Evolutionary conservation across 148 eudicot species (phyloP), one percentile per base, ranked within the genome.

Genomic region (Fagopyrum tataricum): DNA sequence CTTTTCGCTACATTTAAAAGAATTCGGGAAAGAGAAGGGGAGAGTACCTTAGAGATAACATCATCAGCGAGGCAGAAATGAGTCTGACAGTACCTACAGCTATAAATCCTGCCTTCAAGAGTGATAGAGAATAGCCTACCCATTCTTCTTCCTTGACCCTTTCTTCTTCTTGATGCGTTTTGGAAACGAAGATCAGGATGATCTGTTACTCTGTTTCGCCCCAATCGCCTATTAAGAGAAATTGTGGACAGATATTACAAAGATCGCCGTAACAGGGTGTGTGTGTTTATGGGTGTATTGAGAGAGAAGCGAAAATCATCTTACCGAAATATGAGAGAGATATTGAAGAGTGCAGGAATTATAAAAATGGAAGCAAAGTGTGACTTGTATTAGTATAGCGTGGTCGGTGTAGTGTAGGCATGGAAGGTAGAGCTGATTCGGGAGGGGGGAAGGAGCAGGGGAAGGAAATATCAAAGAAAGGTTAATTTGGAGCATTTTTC

Each of bases 11-110:
- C 24, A 53, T 13, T n/a, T 6, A 18, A 7, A 46, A 44, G 41
- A 14, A 41, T 17, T 39, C 44, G 52, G 73, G 13, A 49, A 53
- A 48, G 41, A 44, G 67, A 14, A 44, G 23, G 73, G 52, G 20
- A 51, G 62, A 70, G 14, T 2, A 89, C 97, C 91, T 79, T 87
- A 44, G 93, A 91, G 24, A 83, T 21, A 78, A 91, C 75, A 67
- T 89, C 87, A 26, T 87, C 85, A 10, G 78, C 68, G 23, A 83
- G 74, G 24, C 85, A 87, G 3, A 91, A 80, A 72, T 91, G 93
- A 73, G 89, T 89, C 40, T 74, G 59, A 76, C 97, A 91, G 75
- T 82, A 79, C 79, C 78, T 89, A 83, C 97, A 91, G 74, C 84
- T 72, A 68, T 89, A 91, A 75, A 82, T 59, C 52, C 61, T 74